Conservation (phyloP, 768 basidiomycete species). For the Russula griseocarnosa region DNA sequence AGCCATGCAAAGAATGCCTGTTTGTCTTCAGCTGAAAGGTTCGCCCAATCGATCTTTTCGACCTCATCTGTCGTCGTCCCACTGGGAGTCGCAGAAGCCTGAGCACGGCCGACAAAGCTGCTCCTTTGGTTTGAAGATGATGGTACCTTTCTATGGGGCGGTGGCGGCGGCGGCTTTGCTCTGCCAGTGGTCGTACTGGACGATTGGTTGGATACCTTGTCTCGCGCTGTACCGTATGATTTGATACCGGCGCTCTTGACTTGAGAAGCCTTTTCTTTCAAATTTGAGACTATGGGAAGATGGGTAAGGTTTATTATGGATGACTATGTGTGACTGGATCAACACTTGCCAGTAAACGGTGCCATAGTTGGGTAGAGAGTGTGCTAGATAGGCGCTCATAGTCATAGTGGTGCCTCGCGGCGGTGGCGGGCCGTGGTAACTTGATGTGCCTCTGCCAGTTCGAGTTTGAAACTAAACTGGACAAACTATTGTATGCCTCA, state of each 20-base stretch:
- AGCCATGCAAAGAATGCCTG: conserved; percentile 72
- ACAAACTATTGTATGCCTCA: too few relatives aligned
- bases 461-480: too few relatives aligned
- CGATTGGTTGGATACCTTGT: not conserved
- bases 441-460: too few relatives aligned
- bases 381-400: too few relatives aligned
- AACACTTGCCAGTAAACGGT: conserved; percentile 20
- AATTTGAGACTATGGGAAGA: not conserved
- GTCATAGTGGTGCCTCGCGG: too few relatives aligned
- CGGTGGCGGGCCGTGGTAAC: too few relatives aligned
- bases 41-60: conserved; percentile 58
- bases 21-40: conserved; percentile 65
- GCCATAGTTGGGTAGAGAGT: conserved; percentile 4
- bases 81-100: not conserved
- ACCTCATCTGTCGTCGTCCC: conserved; percentile 8
- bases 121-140: not conserved
- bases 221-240: conserved; percentile 14
- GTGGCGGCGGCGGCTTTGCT: conserved; percentile 14
- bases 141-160: conserved; percentile 1
- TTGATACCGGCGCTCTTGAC: conserved; percentile 13
- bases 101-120: not conserved
- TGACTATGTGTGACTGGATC: not conserved
- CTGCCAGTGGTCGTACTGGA: not conserved
- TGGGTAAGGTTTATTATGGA: not conserved
- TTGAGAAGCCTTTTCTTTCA: conserved; percentile 20